Evolutionary conservation across 2,329 filamentous ascomycete genomes (phyloP).

Genomic region (Pyrenophora graminea): DNA sequence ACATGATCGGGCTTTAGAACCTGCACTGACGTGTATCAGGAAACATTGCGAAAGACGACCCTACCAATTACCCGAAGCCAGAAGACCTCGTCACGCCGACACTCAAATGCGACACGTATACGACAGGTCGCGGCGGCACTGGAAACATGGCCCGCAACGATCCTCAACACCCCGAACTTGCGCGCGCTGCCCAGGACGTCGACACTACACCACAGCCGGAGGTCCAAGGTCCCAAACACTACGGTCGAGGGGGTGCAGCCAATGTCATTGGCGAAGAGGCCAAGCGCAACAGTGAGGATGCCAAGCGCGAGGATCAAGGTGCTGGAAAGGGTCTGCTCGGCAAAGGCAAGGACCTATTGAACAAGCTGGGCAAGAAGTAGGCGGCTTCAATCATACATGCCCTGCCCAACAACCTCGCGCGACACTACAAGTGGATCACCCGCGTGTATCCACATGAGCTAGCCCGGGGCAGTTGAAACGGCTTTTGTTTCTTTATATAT

Average conservation of each 20-base stretch:
- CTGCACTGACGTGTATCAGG: constrained; percentile 35
- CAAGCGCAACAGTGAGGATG: constrained; percentile 34
- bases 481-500: constrained; percentile 9
- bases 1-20: too few relatives aligned
- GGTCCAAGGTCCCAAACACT: constrained; percentile 64
- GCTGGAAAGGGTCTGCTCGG: constrained; percentile 51
- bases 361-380: constrained; percentile 49
- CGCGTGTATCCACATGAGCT: not conserved
- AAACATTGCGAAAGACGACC: constrained; percentile 53
- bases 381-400: not conserved
- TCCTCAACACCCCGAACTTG: constrained; percentile 65
- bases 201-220: constrained; percentile 58
- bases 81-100: constrained; percentile 79
- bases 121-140: constrained; percentile 84
- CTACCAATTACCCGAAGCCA: constrained; percentile 38
- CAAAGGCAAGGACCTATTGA: constrained; percentile 59
- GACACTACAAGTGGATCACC: not conserved
- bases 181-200: constrained; percentile 82
- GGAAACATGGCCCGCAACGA: constrained; percentile 87
- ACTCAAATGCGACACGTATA: constrained; percentile 81
- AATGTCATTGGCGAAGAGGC: constrained; percentile 58
- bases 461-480: not conserved
- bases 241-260: constrained; percentile 75
- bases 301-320: constrained; percentile 16
- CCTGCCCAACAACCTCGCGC: not conserved